Percentiles rank a stretch among this genome's conserved stretches.
Conservation (phyloP, 2,329 filamentous ascomycete species). For the Graphilbum sp. region DNA sequence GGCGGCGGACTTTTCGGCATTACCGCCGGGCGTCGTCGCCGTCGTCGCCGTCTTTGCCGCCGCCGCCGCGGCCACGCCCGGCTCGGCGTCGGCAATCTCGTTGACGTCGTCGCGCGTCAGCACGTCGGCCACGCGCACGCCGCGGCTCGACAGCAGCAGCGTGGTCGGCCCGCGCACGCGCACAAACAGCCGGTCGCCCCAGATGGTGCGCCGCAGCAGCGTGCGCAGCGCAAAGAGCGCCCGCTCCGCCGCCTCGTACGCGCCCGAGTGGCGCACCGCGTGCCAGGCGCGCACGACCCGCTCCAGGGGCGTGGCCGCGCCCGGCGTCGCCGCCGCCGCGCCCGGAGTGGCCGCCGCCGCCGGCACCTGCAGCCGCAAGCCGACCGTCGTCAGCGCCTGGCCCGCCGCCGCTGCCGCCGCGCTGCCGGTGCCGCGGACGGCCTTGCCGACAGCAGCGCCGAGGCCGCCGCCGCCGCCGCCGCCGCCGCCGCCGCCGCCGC, state of each 20-base stretch:
- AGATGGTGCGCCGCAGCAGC: conserved; percentile 64
- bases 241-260: conserved; percentile 55
- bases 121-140: conserved; percentile 59
- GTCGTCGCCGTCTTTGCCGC: conserved; percentile 30
- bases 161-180: conserved; percentile 78
- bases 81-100: conserved; percentile 71
- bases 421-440: not conserved
- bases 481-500: not conserved
- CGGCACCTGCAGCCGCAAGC: conserved; percentile 56
- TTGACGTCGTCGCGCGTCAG: conserved; percentile 68
- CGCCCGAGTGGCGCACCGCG: conserved; percentile 51
- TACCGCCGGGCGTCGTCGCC: conserved; percentile 13
- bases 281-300: conserved; percentile 43
- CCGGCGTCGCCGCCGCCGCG: too few relatives aligned
- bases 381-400: conserved; percentile 25
- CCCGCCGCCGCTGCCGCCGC: conserved; percentile 18
- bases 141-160: conserved; percentile 78
- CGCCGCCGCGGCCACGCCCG: conserved; percentile 50
- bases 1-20: conserved; percentile 12
- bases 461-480: conserved; percentile 18
- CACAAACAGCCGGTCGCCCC: conserved; percentile 86
- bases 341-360: conserved; percentile 45
- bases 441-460: conserved; percentile 17
- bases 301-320: conserved; percentile 29
- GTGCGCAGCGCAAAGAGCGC: conserved; percentile 56